Evolutionary conservation across 2,329 filamentous ascomycete species (phyloP).

Genomic region (Colletotrichum incanum): DNA sequence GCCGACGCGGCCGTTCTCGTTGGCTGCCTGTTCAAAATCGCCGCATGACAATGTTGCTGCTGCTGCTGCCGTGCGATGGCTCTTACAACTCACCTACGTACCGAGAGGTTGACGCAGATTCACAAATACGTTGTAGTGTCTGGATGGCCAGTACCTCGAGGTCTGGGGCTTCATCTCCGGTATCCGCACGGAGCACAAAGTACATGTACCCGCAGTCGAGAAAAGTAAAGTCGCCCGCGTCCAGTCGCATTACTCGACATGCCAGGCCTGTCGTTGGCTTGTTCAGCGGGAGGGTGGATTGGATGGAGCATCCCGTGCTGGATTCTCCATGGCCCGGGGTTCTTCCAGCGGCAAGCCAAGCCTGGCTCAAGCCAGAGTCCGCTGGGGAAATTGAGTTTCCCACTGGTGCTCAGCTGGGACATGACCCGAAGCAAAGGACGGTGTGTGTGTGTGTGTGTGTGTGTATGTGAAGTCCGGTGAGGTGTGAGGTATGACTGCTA

Average conservation of each 20-base stretch:
- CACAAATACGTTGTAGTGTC: slow-evolving; percentile 4
- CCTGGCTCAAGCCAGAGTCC: slow-evolving; percentile 32
- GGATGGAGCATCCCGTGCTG: slow-evolving; percentile 38
- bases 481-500: slow-evolving; percentile 6
- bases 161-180: neutral
- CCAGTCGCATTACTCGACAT: slow-evolving; percentile 40
- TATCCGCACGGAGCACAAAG: slow-evolving; percentile 34
- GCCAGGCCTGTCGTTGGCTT: slow-evolving; percentile 35
- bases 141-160: neutral
- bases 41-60: neutral
- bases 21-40: neutral
- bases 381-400: slow-evolving; percentile 43
- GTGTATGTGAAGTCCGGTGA: neutral
- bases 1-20: neutral
- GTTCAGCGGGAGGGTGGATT: slow-evolving; percentile 39
- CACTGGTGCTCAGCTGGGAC: slow-evolving; percentile 38
- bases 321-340: slow-evolving; percentile 34
- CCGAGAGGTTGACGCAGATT: neutral
- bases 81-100: neutral
- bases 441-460: slow-evolving; percentile 9
- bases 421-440: slow-evolving; percentile 42
- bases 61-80: neutral
- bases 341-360: slow-evolving; percentile 37
- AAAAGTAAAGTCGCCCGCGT: neutral
- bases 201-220: slow-evolving; percentile 15